A percentile compares a stretch with the other conserved stretches of the same genome.
phyloP scores from a whole-genome alignment of 1,284 basidiomycete species.

The Flammula alnicola region DNA sequence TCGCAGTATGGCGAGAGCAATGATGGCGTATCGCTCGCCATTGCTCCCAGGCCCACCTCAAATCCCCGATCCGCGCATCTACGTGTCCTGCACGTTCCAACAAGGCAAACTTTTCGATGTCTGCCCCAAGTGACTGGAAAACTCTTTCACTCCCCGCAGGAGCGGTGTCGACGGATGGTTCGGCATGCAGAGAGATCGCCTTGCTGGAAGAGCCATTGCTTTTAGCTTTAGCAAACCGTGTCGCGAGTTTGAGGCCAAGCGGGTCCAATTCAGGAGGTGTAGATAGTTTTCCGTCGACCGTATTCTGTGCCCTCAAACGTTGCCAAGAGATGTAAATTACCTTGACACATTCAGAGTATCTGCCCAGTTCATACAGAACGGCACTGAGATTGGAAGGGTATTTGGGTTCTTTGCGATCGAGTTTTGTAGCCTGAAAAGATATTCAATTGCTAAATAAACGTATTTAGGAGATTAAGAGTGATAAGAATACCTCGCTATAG shows the following conservation, averaged over 20 bases:
- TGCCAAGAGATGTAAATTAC: conserved; percentile 13
- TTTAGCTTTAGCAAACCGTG: conserved; percentile 20
- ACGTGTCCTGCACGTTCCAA: conserved; percentile 1
- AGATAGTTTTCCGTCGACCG: not conserved
- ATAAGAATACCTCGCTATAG: not conserved
- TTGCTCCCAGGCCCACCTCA: conserved; percentile 16
- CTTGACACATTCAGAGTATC: conserved; percentile 11
- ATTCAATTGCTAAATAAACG: not conserved
- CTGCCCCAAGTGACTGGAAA: not conserved
- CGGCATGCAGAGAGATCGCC: conserved; percentile 7
- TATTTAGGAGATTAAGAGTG: not conserved
- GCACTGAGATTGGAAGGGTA: conserved; percentile 23
- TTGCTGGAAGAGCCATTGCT: conserved; percentile 8
- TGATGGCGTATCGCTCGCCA: conserved; percentile 9
- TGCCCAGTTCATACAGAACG: conserved; percentile 17
- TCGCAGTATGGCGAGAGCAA: conserved; percentile 1
- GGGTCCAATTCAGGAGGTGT: conserved; percentile 1
- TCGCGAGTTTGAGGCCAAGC: conserved; percentile 21
- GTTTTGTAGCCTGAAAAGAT: conserved; percentile 13
- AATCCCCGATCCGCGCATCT: conserved; percentile 16
- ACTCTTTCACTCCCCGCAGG: not conserved
- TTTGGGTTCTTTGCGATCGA: conserved; percentile 16
- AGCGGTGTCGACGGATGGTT: not conserved
- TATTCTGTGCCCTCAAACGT: conserved; percentile 2
- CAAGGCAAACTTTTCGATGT: conserved; percentile 9